Evolutionary conservation across 139 green algal genomes (phyloP).

Genomic region (Asterochloris sp.): DNA sequence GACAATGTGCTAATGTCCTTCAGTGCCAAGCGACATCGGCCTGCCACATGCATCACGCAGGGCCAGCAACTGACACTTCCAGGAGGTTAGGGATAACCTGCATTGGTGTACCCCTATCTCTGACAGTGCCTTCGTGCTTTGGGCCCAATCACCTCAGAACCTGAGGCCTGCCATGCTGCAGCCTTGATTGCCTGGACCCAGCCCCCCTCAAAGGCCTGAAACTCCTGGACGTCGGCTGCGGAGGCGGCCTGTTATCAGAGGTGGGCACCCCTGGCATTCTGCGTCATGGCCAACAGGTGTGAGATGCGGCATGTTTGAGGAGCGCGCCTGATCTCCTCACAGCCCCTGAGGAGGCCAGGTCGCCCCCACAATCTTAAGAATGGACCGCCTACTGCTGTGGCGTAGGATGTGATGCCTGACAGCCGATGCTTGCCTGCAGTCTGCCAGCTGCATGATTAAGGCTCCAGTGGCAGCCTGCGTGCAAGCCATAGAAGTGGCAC

Average conservation of each 20-base stretch:
- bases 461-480: no score
- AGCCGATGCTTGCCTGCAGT: no score
- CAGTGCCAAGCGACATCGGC: background rate
- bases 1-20: background rate
- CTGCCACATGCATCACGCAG: background rate
- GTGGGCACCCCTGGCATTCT: background rate
- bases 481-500: no score
- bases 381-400: background rate
- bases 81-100: background rate
- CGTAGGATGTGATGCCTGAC: background rate
- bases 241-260: slow-evolving; percentile 81
- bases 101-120: background rate
- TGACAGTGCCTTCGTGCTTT: background rate
- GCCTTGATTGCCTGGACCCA: background rate
- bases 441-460: no score
- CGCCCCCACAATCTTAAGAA: background rate
- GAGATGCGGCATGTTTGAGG: no score
- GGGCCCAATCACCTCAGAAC: background rate
- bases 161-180: background rate
- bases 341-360: background rate
- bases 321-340: background rate
- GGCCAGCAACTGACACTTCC: background rate
- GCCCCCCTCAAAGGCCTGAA: slow-evolving; percentile 36
- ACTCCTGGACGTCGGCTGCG: slow-evolving; percentile 88
- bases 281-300: background rate